These are phyloP conservation scores for Fusarium sp. DNA, from an alignment of 2,329 filamentous ascomycete species.

Conservation along the genomic window DNA sequence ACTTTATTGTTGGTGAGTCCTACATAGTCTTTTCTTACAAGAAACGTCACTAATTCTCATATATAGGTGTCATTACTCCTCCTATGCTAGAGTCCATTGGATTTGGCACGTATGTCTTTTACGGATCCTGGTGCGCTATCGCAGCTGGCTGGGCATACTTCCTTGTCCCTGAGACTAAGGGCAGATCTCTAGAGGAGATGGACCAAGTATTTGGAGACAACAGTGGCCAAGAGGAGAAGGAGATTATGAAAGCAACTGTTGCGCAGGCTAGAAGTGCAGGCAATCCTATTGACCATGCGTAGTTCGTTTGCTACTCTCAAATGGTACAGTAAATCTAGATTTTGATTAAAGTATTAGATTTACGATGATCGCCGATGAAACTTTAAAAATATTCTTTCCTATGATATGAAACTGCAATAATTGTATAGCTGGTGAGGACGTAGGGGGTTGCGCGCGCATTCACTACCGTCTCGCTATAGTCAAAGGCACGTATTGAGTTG, in stretches of 20 bases:
- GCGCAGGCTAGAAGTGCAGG: background rate
- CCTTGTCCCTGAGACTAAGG: conserved; percentile 70
- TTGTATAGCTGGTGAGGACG: background rate
- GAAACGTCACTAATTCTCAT: background rate
- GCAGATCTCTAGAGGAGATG: conserved; percentile 61
- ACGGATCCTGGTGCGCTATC: background rate
- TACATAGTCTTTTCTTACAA: background rate
- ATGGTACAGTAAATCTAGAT: background rate
- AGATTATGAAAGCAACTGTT: background rate
- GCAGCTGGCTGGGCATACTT: conserved; percentile 70
- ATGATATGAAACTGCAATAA: background rate
- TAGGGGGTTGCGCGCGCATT: background rate
- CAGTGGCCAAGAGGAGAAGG: conserved; percentile 14
- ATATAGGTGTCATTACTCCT: background rate
- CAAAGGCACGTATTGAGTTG: background rate
- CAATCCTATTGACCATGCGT: background rate
- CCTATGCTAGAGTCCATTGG: background rate
- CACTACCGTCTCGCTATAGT: background rate
- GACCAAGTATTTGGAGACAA: conserved; percentile 71
- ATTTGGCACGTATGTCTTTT: background rate
- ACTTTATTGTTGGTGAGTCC: background rate
- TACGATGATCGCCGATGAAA: background rate
- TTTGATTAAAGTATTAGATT: background rate
- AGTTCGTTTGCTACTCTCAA: background rate
- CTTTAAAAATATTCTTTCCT: background rate